These are phyloP conservation scores for Pythium biforme DNA, from an alignment of 352 stramenopile species.

Conservation along the genomic window DNA sequence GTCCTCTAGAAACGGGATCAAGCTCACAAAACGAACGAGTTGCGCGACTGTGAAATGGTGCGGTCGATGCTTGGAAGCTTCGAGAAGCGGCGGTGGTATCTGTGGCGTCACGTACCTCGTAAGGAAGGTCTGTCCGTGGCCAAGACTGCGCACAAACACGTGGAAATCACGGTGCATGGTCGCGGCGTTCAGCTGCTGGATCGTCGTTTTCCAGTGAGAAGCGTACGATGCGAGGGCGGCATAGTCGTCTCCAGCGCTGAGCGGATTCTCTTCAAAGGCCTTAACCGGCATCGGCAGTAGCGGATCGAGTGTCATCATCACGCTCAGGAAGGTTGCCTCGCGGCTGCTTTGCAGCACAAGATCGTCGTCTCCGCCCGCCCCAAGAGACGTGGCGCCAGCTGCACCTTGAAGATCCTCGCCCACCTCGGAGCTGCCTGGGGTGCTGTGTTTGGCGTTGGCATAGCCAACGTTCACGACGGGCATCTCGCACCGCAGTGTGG, in stretches of 20 bases:
- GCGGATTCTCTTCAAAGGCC: conserved; percentile 20
- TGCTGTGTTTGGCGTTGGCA: conserved; percentile 33
- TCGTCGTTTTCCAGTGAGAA: conserved; percentile 30
- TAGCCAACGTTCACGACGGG: conserved; percentile 88
- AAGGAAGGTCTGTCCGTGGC: conserved; percentile 61
- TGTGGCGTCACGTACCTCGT: conserved; percentile 75
- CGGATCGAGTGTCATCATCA: conserved; percentile 89
- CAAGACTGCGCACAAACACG: conserved; percentile 78
- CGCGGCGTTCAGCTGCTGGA: conserved; percentile 16
- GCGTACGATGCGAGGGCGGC: conserved; percentile 37
- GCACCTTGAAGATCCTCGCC: conserved; percentile 9
- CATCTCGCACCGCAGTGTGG: conserved; percentile 75
- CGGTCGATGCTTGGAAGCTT: conserved; percentile 5
- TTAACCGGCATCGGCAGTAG: conserved; percentile 54
- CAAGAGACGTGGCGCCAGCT: conserved; percentile 5
- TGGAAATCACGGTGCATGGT: conserved; percentile 47
- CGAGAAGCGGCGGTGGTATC: conserved; percentile 44
- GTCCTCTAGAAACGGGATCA: conserved; percentile 91
- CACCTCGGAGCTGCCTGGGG: conserved; percentile 2
- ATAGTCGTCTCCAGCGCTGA: conserved; percentile 22
- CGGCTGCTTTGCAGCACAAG: conserved; percentile 41
- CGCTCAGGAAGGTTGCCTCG: conserved; percentile 75
- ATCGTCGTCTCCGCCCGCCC: conserved; percentile 26
- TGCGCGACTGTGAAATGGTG: conserved; percentile 24
- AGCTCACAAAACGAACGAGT: conserved; percentile 86